Base-by-base conservation (phyloP, 805 yeast genomes). In the Kuraishia ogatae region DNA sequence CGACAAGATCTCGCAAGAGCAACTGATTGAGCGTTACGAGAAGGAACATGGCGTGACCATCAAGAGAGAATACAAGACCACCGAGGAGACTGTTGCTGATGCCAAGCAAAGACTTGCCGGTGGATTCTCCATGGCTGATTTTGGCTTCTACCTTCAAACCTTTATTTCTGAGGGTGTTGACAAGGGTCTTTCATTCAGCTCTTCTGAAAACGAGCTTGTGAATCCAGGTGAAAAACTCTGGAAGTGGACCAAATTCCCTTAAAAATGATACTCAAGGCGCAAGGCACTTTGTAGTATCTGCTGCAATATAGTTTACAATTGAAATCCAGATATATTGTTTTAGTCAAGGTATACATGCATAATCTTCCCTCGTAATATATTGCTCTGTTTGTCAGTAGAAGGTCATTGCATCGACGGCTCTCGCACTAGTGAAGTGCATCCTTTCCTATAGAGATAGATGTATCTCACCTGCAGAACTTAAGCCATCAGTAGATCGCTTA, bases 221-320 rank as follows among this genome's bases (percentile, higher is more conserved):
- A 78, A 79, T 62, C 81, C 82, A 3, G 66, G 64, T 39, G 77
- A 76, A 62, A 64, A 70, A 1, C 55, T 71, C 48, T 78, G 75
- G 72, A 75, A 71, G 58, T 78, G 80, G 79, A 64, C 67, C 26
- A 71, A 68, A 55, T 73, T 26, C 29, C 29, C 8, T 26, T 6
- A 10, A 26, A 6, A 26, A 26, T 6, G 29, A 10, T 26, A 26
- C 29, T 26, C n/a, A n/a, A n/a, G n/a, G n/a, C n/a, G n/a, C n/a
- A n/a, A n/a, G n/a, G n/a, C n/a, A n/a, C n/a, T n/a, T n/a, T n/a
- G n/a, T n/a, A n/a, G n/a, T n/a, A n/a, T n/a, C n/a, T n/a, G n/a
- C n/a, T n/a, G n/a, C n/a, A n/a, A n/a, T n/a, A n/a, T n/a, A n/a
- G n/a, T n/a, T n/a, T n/a, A n/a, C n/a, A n/a, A n/a, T n/a, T n/a